A percentile compares a stretch with the other conserved stretches of the same genome.
Conservation (phyloP, 2,329 filamentous ascomycete genomes). For the Dactylellina sp. region DNA sequence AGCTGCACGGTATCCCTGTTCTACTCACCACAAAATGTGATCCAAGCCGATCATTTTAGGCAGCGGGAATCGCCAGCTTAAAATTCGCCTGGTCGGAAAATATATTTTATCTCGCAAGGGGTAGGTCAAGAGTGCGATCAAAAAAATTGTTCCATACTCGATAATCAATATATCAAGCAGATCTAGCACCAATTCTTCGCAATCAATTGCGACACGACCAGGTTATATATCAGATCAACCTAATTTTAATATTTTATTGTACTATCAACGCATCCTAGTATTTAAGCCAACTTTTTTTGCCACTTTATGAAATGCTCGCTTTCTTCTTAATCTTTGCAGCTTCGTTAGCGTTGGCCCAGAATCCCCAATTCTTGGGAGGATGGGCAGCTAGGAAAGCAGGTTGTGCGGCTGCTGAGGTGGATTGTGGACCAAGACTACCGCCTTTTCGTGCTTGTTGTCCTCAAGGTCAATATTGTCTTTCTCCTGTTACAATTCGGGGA, state of each 20-base stretch:
- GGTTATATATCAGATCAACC: too few relatives aligned
- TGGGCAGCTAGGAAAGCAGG: conserved; percentile 26
- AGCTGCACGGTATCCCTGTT: neutral
- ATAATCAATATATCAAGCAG: too few relatives aligned
- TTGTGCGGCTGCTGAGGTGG: conserved; percentile 14
- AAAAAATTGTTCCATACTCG: too few relatives aligned
- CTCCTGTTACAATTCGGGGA: conserved; percentile 18
- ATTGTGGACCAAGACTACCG: conserved; percentile 14
- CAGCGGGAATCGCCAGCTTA: conserved; percentile 5
- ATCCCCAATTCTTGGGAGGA: conserved; percentile 28
- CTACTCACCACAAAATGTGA: conserved; percentile 11
- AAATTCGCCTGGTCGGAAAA: conserved; percentile 1
- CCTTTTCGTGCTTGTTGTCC: conserved; percentile 41
- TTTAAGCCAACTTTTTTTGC: too few relatives aligned
- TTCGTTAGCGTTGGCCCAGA: conserved; percentile 2
- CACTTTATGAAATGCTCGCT: conserved; percentile 3
- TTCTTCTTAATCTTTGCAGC: conserved; percentile 11
- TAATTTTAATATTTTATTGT: too few relatives aligned
- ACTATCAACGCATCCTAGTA: too few relatives aligned
- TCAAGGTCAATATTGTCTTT: conserved; percentile 25
- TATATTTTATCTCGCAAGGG: neutral
- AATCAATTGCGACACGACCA: too few relatives aligned
- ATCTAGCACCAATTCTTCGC: too few relatives aligned
- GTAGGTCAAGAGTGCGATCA: neutral
- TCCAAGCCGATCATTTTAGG: neutral